A percentile compares a stretch with the other conserved stretches of the same genome.
Evolutionary conservation across 2,329 filamentous ascomycete species (phyloP).

Genomic region (Diaporthe sp.): DNA sequence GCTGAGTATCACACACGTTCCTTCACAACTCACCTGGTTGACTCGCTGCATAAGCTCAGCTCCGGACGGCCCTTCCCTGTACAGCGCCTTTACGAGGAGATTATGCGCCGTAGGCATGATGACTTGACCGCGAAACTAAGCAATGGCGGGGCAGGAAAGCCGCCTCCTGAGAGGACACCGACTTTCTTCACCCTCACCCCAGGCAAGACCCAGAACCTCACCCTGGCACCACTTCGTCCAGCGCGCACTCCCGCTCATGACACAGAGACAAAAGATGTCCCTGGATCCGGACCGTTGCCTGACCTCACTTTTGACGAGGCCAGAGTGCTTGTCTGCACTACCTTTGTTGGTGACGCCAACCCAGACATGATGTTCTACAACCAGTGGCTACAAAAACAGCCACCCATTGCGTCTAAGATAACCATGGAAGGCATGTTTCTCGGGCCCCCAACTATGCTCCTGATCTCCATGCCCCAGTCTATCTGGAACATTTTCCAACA

Average conservation of each 20-base stretch:
- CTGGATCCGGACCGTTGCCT: conserved; percentile 61
- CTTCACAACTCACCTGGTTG: conserved; percentile 70
- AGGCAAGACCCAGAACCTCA: conserved; percentile 66
- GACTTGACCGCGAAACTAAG: conserved; percentile 58
- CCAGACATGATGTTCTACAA: conserved; percentile 77
- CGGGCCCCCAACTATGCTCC: conserved; percentile 75
- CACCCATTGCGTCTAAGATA: conserved; percentile 69
- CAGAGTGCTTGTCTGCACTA: conserved; percentile 76
- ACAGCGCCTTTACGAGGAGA: conserved; percentile 70
- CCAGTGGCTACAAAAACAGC: conserved; percentile 74
- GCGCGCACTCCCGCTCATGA: conserved; percentile 33
- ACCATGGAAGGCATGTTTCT: conserved; percentile 78
- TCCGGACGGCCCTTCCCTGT: conserved; percentile 68
- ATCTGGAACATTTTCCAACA: conserved; percentile 76
- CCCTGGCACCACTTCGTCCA: conserved; percentile 63
- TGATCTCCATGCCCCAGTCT: conserved; percentile 75
- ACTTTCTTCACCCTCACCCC: conserved; percentile 70
- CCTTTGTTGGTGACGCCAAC: conserved; percentile 75
- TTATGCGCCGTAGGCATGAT: conserved; percentile 60
- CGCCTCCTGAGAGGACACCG: conserved; percentile 57
- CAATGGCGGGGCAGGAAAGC: conserved; percentile 62
- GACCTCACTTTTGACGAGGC: conserved; percentile 74
- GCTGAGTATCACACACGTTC: conserved; percentile 63
- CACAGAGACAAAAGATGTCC: conserved; percentile 45
- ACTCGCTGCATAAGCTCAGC: conserved; percentile 68